Percentiles rank a stretch among this genome's conserved stretches.
Conservation (phyloP, 1,284 basidiomycete species). For the Tremellales sp. region DNA sequence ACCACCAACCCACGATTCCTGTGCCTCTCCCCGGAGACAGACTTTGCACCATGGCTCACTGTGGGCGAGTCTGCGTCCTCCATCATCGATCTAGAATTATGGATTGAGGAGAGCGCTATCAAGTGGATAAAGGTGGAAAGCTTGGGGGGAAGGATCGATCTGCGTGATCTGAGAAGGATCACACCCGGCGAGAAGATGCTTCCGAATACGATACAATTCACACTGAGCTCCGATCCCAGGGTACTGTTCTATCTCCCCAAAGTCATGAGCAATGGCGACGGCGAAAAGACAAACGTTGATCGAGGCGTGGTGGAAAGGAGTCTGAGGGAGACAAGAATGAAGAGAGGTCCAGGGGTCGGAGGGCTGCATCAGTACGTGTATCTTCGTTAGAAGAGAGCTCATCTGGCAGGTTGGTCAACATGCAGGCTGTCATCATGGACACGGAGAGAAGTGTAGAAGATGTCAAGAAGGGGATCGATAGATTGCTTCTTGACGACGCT, state of each 20-base stretch:
- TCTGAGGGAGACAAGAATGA: constrained; percentile 47
- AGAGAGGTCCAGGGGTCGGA: constrained; percentile 41
- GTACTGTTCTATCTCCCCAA: constrained; percentile 25
- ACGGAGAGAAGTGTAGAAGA: constrained; percentile 59
- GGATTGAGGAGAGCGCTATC: constrained; percentile 27
- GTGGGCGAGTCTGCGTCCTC: constrained; percentile 23
- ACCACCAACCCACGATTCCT: constrained; percentile 44
- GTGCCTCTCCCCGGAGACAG: constrained; percentile 29
- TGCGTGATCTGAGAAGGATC: constrained; percentile 18
- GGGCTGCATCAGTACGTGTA: constrained; percentile 41
- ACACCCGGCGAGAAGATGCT: constrained; percentile 4
- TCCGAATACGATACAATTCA: constrained; percentile 34
- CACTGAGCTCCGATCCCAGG: constrained; percentile 24
- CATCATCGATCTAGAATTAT: constrained; percentile 34
- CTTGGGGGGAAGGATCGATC: constrained; percentile 15
- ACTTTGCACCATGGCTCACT: constrained; percentile 45
- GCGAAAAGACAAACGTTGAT: neutral
- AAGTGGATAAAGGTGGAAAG: constrained; percentile 13
- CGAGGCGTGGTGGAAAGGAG: constrained; percentile 36
- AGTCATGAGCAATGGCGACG: too few species aligned
- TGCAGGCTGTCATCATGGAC: constrained; percentile 66
- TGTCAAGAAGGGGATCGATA: constrained; percentile 58
- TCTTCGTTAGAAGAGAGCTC: neutral
- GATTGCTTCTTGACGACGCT: constrained; percentile 52
- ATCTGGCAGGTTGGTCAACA: constrained; percentile 62